These are phyloP conservation scores for Oryza punctata DNA, from an alignment of 176 grass and related monocot species.

Conservation along the genomic window DNA sequence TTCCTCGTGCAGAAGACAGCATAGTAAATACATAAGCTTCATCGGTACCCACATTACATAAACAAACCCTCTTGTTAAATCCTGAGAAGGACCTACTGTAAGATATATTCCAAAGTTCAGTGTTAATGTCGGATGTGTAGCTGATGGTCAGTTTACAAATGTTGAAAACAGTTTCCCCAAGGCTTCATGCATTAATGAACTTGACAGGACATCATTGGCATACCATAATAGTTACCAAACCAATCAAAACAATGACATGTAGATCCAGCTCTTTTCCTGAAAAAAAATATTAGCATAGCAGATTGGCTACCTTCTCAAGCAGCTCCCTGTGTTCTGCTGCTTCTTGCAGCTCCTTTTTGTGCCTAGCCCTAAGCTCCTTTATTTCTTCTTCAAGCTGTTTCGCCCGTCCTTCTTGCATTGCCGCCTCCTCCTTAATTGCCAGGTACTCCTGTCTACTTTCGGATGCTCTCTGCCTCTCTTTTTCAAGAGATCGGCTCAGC, in stretches of 20 bases:
- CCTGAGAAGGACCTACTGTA: neutral
- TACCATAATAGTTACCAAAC: conserved; percentile 19
- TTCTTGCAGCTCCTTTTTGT: conserved; percentile 90
- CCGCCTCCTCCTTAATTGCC: conserved; percentile 80
- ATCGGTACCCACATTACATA: neutral
- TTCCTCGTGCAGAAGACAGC: conserved; percentile 5
- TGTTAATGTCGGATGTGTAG: conserved; percentile 3
- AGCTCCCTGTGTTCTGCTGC: conserved; percentile 73
- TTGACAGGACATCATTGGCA: conserved; percentile 11
- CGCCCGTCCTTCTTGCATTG: conserved; percentile 84
- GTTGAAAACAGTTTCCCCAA: neutral
- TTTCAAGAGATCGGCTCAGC: conserved; percentile 93
- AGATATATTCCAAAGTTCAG: conserved; percentile 19
- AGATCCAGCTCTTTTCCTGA: neutral
- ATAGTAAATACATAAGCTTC: neutral
- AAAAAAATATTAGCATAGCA: conserved; percentile 2
- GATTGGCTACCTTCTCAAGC: conserved; percentile 74
- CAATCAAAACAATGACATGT: conserved; percentile 17
- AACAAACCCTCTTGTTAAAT: neutral
- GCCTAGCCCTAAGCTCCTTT: conserved; percentile 78
- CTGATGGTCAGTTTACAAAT: conserved; percentile 1
- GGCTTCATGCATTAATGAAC: neutral
- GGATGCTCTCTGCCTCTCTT: conserved; percentile 98
- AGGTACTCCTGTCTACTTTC: conserved; percentile 98
- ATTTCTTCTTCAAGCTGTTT: conserved; percentile 97